These are phyloP conservation scores for Radiomyces spectabilis DNA, from an alignment of 192 early-diverging fungal genomes.

Conservation along the genomic window DNA sequence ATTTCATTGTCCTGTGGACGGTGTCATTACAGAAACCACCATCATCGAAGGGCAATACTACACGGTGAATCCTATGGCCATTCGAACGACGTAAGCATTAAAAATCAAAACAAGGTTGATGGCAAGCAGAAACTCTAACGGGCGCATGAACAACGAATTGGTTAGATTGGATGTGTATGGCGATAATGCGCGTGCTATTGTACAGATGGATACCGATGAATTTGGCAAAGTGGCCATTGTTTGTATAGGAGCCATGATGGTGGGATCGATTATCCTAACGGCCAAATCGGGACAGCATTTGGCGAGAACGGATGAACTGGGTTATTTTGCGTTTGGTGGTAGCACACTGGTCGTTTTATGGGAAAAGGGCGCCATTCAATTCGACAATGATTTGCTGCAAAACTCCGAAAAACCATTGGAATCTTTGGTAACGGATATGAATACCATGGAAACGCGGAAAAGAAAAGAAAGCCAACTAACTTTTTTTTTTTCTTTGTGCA, in stretches of 20 bases:
- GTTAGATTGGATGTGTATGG: slow-evolving; percentile 75
- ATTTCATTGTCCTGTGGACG: slow-evolving; percentile 70
- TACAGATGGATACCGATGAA: slow-evolving; percentile 49
- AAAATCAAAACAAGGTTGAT: too few relatives aligned
- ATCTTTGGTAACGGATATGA: slow-evolving; percentile 63
- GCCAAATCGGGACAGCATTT: slow-evolving; percentile 23
- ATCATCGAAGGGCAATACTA: slow-evolving; percentile 62
- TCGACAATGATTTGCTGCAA: slow-evolving; percentile 62
- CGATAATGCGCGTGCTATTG: slow-evolving; percentile 66
- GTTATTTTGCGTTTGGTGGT: slow-evolving; percentile 80
- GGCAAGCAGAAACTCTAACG: too few relatives aligned
- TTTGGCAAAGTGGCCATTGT: slow-evolving; percentile 69
- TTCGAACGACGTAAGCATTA: slow-evolving; percentile 56
- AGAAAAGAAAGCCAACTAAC: too few relatives aligned
- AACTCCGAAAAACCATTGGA: slow-evolving; percentile 61
- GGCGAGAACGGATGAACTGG: slow-evolving; percentile 67
- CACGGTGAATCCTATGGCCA: slow-evolving; percentile 82
- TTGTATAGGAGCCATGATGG: slow-evolving; percentile 79
- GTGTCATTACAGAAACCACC: slow-evolving; percentile 44
- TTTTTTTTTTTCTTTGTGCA: too few relatives aligned
- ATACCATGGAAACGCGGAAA: too few relatives aligned
- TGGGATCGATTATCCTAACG: slow-evolving; percentile 67
- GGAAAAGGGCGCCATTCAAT: slow-evolving; percentile 47
- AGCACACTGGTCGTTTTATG: slow-evolving; percentile 68
- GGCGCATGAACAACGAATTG: too few relatives aligned